Conservation (phyloP, 495 filamentous ascomycete species). For the Platismatia glauca region DNA sequence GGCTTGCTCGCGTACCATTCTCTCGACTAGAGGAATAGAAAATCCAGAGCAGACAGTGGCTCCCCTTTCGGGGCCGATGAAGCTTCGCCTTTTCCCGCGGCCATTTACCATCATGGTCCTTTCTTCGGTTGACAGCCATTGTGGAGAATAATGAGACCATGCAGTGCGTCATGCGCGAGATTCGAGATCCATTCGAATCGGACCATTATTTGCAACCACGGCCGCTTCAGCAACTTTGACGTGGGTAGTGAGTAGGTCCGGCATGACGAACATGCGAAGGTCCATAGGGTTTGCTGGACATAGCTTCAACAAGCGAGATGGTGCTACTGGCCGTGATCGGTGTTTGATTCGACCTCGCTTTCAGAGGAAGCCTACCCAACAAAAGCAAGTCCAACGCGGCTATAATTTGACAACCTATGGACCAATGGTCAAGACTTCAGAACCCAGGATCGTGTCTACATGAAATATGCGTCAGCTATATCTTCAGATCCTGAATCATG, state of each 20-base stretch:
- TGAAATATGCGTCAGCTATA: constrained; percentile 3
- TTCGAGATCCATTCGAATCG: background rate
- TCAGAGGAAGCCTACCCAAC: background rate
- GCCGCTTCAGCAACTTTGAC: constrained; percentile 4
- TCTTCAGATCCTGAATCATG: background rate
- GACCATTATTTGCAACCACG: background rate
- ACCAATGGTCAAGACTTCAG: constrained; percentile 1
- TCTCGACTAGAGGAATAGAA: background rate
- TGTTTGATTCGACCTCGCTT: background rate
- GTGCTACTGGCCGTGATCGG: constrained; percentile 4
- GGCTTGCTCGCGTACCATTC: background rate
- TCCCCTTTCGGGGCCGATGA: background rate
- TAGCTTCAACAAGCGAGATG: background rate
- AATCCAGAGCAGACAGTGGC: background rate
- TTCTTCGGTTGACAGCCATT: background rate
- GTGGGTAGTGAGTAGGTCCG: background rate
- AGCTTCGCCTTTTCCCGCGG: background rate
- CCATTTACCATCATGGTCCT: background rate
- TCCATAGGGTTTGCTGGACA: background rate
- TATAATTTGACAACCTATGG: background rate
- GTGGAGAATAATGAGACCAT: background rate
- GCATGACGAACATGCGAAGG: background rate
- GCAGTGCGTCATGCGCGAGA: background rate
- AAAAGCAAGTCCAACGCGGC: background rate
- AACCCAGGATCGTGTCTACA: constrained; percentile 9